These are phyloP conservation scores for Lipomyces oligophaga DNA, from an alignment of 805 yeast species.

Conservation along the genomic window DNA sequence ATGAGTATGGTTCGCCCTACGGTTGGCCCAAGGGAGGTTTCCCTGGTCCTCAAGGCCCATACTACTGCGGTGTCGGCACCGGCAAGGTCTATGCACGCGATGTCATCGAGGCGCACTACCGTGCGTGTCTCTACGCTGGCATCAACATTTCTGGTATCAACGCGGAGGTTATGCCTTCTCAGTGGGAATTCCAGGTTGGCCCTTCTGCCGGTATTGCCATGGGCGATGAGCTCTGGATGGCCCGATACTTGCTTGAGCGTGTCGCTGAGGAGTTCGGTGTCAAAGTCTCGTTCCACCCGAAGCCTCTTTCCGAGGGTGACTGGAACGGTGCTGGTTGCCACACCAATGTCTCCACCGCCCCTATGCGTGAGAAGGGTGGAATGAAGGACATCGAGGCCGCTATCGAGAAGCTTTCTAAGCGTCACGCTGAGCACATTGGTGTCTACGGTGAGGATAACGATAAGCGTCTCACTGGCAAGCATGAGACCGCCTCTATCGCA, in stretches of 20 bases:
- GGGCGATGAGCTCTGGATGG: conserved; percentile 98
- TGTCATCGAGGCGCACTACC: conserved; percentile 97
- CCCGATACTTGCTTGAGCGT: conserved; percentile 87
- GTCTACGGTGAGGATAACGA: conserved; percentile 95
- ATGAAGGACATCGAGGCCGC: conserved; percentile 92
- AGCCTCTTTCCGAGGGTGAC: conserved; percentile 90
- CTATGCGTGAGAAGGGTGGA: conserved; percentile 94
- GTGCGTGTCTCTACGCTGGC: conserved; percentile 95
- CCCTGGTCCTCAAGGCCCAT: conserved; percentile 99
- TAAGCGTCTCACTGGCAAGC: conserved; percentile 93
- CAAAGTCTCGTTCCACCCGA: conserved; percentile 98
- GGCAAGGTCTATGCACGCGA: conserved; percentile 98
- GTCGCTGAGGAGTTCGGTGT: conserved; percentile 99
- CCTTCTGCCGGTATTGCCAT: conserved; percentile 92
- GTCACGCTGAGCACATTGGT: conserved; percentile 94
- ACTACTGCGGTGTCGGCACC: conserved; percentile 99
- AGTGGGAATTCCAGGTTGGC: conserved; percentile 99
- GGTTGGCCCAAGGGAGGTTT: conserved; percentile 99
- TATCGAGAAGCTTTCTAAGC: conserved; percentile 85
- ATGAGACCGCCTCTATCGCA: conserved; percentile 94
- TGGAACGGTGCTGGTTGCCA: conserved; percentile 99
- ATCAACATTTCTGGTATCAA: conserved; percentile 89
- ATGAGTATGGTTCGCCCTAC: conserved; percentile 81
- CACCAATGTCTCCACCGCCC: conserved; percentile 91
- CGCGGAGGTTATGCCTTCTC: conserved; percentile 99